phyloP scores from a whole-genome alignment of 257 asterid species.

The Capsicum baccatum region DNA sequence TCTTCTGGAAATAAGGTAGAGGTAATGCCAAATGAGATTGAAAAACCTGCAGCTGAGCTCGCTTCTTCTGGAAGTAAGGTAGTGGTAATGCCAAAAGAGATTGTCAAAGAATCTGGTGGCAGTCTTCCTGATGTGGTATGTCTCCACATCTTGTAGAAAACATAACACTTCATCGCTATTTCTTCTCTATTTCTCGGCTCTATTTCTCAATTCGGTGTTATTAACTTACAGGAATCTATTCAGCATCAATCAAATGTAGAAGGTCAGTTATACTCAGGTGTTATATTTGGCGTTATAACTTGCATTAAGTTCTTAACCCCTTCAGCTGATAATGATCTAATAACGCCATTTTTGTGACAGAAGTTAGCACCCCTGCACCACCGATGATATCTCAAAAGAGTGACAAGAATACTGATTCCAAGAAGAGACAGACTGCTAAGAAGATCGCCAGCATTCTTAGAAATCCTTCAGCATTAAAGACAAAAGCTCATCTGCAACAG shows the following conservation, averaged over 20 bases:
- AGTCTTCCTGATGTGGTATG: slow-evolving; percentile 30
- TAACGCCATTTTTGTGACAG: slow-evolving; percentile 29
- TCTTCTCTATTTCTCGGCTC: neutral
- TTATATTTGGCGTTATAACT: neutral
- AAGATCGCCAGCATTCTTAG: slow-evolving; percentile 65
- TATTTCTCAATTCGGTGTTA: slow-evolving; percentile 33
- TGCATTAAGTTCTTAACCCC: neutral
- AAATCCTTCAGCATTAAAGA: slow-evolving; percentile 66
- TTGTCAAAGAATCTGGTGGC: slow-evolving; percentile 21
- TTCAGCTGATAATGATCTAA: neutral
- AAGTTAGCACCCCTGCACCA: slow-evolving; percentile 73
- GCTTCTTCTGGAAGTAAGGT: slow-evolving; percentile 27
- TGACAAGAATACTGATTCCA: slow-evolving; percentile 42
- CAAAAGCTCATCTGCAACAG: slow-evolving; percentile 47
- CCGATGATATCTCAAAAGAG: slow-evolving; percentile 26
- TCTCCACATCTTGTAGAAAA: neutral
- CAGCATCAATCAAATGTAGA: slow-evolving; percentile 31
- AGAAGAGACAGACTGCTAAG: slow-evolving; percentile 64
- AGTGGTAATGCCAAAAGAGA: slow-evolving; percentile 34
- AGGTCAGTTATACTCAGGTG: slow-evolving; percentile 36
- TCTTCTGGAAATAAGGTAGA: slow-evolving; percentile 35
- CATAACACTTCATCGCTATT: neutral
- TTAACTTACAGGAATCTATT: slow-evolving; percentile 30
- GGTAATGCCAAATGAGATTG: slow-evolving; percentile 28
- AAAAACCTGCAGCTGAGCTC: neutral